phyloP scores from a whole-genome alignment of 2,329 filamentous ascomycete species.

The Hymenoscyphus albidus region DNA sequence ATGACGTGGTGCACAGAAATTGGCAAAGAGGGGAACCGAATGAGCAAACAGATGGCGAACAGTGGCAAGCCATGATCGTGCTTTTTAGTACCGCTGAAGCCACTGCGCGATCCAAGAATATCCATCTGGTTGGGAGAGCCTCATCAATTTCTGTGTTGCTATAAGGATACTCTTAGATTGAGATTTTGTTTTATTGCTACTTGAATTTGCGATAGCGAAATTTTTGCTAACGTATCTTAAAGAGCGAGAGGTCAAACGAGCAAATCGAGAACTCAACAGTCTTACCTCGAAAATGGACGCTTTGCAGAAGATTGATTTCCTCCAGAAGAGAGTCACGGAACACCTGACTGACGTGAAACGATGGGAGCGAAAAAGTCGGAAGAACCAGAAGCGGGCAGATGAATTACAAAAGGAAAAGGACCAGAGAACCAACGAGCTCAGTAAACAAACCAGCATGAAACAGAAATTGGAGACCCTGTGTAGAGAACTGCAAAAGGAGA shows the following conservation, averaged over 20 bases:
- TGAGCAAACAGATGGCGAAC: not conserved
- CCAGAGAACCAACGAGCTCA: constrained; percentile 73
- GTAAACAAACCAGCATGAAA: constrained; percentile 85
- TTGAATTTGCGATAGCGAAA: not conserved
- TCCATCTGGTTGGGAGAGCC: not conserved
- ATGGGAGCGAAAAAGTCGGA: constrained; percentile 87
- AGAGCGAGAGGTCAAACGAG: constrained; percentile 94
- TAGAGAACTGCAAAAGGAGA: constrained; percentile 90
- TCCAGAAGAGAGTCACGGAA: constrained; percentile 88
- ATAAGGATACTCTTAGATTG: not conserved
- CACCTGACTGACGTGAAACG: constrained; percentile 93
- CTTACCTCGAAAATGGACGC: constrained; percentile 90
- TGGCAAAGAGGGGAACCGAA: not conserved
- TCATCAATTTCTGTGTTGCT: not conserved
- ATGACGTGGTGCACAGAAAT: not conserved
- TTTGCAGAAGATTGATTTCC: constrained; percentile 83
- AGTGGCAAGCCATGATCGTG: constrained; percentile 1
- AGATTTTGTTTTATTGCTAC: not conserved
- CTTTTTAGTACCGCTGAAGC: not conserved
- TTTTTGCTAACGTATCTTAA: constrained; percentile 27
- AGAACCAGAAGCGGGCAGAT: constrained; percentile 93
- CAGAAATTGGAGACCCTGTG: constrained; percentile 97
- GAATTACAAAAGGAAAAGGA: constrained; percentile 96
- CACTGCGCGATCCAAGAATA: not conserved
- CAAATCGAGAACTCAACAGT: constrained; percentile 83